These are phyloP conservation scores for Conticribra guillardii DNA, from an alignment of 108 stramenopile species.

Conservation along the genomic window DNA sequence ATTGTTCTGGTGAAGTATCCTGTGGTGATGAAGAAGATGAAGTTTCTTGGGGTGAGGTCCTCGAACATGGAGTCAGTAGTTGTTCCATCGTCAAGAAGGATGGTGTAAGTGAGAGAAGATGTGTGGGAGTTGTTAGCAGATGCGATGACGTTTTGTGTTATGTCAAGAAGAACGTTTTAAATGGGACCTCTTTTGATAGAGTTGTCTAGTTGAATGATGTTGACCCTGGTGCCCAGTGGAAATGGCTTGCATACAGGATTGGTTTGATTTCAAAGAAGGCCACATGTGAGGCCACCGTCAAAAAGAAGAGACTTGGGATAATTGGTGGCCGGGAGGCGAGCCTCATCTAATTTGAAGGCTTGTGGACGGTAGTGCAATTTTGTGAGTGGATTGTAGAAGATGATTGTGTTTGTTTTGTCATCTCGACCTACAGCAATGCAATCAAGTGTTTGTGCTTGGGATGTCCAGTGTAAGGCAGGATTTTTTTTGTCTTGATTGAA, in stretches of 20 bases:
- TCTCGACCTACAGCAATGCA: conserved; percentile 24
- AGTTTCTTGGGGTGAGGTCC: no score
- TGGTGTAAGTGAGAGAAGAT: neutral
- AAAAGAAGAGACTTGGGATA: no score
- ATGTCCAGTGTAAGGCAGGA: neutral
- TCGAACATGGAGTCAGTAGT: no score
- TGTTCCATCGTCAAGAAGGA: neutral
- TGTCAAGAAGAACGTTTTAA: neutral
- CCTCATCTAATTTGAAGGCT: conserved; percentile 6
- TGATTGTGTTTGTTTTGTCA: no score
- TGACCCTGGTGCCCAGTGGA: conserved; percentile 8
- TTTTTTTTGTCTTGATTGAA: conserved; percentile 2
- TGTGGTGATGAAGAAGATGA: no score
- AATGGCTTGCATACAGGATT: conserved; percentile 7
- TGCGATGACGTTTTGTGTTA: neutral
- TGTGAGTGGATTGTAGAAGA: conserved; percentile 17
- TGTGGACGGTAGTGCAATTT: neutral
- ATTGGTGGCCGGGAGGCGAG: neutral
- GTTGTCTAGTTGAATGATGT: neutral
- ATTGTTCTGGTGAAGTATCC: no score
- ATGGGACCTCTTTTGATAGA: neutral
- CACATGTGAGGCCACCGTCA: no score
- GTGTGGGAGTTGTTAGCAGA: neutral
- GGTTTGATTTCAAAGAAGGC: conserved; percentile 1
- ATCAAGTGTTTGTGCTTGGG: conserved; percentile 16